Evolutionary conservation across 768 basidiomycete genomes (phyloP).

Genomic region (Tulasnella calospora): DNA sequence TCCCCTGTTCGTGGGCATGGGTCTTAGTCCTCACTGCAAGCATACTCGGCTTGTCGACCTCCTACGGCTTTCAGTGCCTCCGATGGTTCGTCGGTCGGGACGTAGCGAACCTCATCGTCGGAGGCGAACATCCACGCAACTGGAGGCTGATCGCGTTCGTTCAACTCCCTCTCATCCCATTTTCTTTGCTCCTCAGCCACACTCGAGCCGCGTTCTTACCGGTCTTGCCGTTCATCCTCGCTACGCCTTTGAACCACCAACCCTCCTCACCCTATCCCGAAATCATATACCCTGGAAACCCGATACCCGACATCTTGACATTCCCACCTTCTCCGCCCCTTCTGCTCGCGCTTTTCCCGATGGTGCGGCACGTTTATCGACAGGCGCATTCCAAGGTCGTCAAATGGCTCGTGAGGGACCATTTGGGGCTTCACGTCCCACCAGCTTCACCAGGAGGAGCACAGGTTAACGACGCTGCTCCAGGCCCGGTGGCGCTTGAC

Average conservation of each 20-base stretch:
- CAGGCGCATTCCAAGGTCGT: background rate
- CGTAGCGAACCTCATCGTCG: slow-evolving; percentile 14
- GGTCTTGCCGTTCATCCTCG: slow-evolving; percentile 11
- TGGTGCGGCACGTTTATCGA: slow-evolving; percentile 9
- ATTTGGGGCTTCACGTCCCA: background rate
- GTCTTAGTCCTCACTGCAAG: background rate
- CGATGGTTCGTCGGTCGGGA: slow-evolving; percentile 16
- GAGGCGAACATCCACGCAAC: slow-evolving; percentile 10
- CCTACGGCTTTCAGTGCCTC: background rate
- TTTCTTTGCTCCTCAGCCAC: background rate
- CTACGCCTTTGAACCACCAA: background rate
- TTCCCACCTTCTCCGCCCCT: slow-evolving; percentile 11
- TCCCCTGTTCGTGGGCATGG: background rate
- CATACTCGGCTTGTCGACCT: slow-evolving; percentile 7
- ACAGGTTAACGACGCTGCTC: background rate
- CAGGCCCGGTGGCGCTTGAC: background rate
- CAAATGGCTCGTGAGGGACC: background rate
- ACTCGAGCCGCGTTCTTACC: background rate
- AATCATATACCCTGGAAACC: background rate
- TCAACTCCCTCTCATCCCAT: slow-evolving; percentile 21
- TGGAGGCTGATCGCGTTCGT: slow-evolving; percentile 12
- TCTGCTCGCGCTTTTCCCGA: slow-evolving; percentile 5
- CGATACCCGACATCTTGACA: background rate
- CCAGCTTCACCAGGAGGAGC: background rate
- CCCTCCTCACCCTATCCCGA: background rate